Base-by-base conservation (phyloP, 1,284 basidiomycete genomes). In the Peniophora sp. region DNA sequence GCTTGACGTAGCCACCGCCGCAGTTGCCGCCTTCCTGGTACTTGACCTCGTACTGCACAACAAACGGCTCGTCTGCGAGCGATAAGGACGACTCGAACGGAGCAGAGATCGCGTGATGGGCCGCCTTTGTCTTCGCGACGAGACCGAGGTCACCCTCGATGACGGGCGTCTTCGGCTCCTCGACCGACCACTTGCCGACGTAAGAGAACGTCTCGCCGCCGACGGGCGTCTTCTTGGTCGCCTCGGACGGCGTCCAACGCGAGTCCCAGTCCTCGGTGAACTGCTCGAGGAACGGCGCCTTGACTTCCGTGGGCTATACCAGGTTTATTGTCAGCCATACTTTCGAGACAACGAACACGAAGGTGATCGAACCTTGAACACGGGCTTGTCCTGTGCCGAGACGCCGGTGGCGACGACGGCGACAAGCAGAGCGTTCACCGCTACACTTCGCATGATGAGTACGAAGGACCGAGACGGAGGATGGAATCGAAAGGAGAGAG, bases 11-110 rank as follows among this genome's bases (percentile, higher is more conserved):
- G 39, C 97, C 97, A 73, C 97, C 97, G 71, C 97, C 97, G 62
- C 97, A 99, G 72, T 96, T 95, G 53, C 97, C 92, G 52, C 96
- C 96, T 72, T 98, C 96, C 76, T 99, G 96, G 69, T 97, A 92
- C 76, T 99, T 97, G 73, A 96, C 94, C 70, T 99, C 97, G 68
- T 99, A 99, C 69, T 98, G 95, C 17, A 99, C 87, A 57, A 99
- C 94, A 47, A 99, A 77, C 41, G 96, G 91, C 73, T 97, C 82
- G 56, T 83, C 75, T 64, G 82, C 83, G 71, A 95, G 91, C 74
- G 89, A 85, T 61, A 97, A 76, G 50, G 88, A 76, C 58, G 80
- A 67, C 24, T 74, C 61, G 70, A 99, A 95, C 35, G 92, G 86
- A 9, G 95, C 92, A 55, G 96, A 97, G 70, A 99, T 97, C 67